These are phyloP conservation scores for Senna siamea DNA, from an alignment of 306 rosid species.

Conservation along the genomic window DNA sequence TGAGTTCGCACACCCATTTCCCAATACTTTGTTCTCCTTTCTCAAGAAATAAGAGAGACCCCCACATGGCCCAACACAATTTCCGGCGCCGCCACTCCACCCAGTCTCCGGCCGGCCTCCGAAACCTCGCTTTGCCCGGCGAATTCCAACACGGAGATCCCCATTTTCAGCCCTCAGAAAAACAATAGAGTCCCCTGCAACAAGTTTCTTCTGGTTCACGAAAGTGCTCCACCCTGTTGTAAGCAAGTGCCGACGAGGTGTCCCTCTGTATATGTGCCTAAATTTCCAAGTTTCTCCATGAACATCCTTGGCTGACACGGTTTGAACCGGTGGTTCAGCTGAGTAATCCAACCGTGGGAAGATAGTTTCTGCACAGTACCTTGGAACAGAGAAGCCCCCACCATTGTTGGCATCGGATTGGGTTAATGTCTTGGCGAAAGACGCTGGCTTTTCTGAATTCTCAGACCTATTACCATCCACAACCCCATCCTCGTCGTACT, in stretches of 20 bases:
- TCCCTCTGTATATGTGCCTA: constrained; percentile 90
- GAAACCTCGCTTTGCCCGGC: constrained; percentile 75
- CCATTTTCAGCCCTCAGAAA: constrained; percentile 80
- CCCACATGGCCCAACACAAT: constrained; percentile 52
- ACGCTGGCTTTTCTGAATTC: constrained; percentile 73
- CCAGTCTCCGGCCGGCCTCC: constrained; percentile 73
- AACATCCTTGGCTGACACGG: constrained; percentile 84
- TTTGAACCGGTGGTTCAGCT: constrained; percentile 97
- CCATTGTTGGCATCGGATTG: constrained; percentile 99
- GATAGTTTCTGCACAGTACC: constrained; percentile 95
- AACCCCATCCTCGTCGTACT: constrained; percentile 42
- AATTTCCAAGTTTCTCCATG: constrained; percentile 95
- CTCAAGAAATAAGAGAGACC: constrained; percentile 65
- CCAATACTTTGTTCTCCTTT: no score
- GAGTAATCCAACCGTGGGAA: constrained; percentile 88
- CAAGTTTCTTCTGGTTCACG: constrained; percentile 94
- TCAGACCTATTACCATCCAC: constrained; percentile 45
- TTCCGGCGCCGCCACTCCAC: constrained; percentile 43
- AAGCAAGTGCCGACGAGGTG: constrained; percentile 89
- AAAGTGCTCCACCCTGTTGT: constrained; percentile 98
- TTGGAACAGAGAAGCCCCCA: constrained; percentile 95
- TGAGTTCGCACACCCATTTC: no score
- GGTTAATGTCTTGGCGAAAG: constrained; percentile 91
- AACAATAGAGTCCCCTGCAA: constrained; percentile 95
- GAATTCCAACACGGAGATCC: constrained; percentile 81